phyloP scores from a whole-genome alignment of 2,329 filamentous ascomycete species.

The Tolypocladium sp. region DNA sequence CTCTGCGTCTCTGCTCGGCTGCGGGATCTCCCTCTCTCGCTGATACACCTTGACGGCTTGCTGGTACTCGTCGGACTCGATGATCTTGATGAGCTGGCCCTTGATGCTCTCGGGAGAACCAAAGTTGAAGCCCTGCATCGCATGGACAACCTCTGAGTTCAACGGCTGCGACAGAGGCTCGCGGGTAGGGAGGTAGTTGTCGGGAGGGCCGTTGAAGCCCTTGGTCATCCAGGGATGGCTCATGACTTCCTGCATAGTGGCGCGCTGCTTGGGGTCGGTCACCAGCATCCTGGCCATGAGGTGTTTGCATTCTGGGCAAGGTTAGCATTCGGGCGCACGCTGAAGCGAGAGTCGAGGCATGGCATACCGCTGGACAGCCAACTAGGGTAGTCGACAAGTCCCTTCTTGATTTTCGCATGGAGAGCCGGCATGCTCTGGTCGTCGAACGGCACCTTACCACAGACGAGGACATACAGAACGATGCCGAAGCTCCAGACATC shows the following conservation, averaged over 20 bases:
- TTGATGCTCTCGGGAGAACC: slow-evolving; percentile 78
- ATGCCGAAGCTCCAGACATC: slow-evolving; percentile 99
- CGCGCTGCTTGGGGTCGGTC: slow-evolving; percentile 80
- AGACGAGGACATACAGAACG: slow-evolving; percentile 92
- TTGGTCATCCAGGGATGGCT: slow-evolving; percentile 94
- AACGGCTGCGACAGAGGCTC: slow-evolving; percentile 81
- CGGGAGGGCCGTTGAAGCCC: slow-evolving; percentile 75
- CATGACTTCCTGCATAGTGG: slow-evolving; percentile 85
- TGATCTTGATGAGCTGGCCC: slow-evolving; percentile 70
- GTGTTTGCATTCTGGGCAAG: slow-evolving; percentile 71
- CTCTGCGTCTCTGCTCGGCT: slow-evolving; percentile 55
- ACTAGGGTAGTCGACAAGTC: slow-evolving; percentile 86
- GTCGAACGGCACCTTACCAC: slow-evolving; percentile 96
- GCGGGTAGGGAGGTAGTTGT: slow-evolving; percentile 77
- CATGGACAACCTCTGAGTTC: slow-evolving; percentile 73
- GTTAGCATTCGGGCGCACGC: slow-evolving; percentile 22
- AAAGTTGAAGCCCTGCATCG: slow-evolving; percentile 98
- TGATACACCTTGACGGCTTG: slow-evolving; percentile 65
- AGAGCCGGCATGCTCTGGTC: slow-evolving; percentile 98
- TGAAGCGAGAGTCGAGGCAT: not conserved
- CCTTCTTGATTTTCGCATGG: slow-evolving; percentile 98
- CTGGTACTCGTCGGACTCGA: slow-evolving; percentile 92
- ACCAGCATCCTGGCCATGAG: slow-evolving; percentile 93
- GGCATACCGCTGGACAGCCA: slow-evolving; percentile 75
- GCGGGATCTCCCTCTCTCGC: slow-evolving; percentile 54